Evolutionary conservation across 371 early-diverging fungal species (phyloP).

Genomic region (Modicella reniformis): DNA sequence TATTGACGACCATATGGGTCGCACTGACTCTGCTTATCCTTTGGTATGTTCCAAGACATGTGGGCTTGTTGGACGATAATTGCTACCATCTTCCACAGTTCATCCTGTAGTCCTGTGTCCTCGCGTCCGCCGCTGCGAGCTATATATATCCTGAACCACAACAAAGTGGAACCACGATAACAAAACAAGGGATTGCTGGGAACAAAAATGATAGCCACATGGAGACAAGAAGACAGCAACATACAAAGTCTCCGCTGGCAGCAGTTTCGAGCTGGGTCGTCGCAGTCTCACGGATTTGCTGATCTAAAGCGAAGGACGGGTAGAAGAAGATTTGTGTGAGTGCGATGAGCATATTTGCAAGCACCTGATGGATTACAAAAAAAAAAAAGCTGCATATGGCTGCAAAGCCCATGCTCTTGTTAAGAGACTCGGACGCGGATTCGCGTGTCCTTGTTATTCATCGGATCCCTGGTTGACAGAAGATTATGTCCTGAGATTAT

Average conservation of each 20-base stretch:
- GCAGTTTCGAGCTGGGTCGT: constrained; percentile 77
- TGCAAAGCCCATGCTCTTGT: constrained; percentile 4
- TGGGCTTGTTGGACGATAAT: neutral
- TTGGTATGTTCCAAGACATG: too few species aligned
- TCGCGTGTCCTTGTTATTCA: constrained; percentile 5
- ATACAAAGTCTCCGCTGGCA: constrained; percentile 83
- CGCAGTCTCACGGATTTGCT: constrained; percentile 80
- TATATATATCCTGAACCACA: constrained; percentile 7
- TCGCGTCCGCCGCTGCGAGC: neutral
- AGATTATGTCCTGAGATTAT: neutral
- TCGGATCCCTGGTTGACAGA: neutral
- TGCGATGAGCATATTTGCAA: constrained; percentile 10
- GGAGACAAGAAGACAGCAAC: constrained; percentile 10
- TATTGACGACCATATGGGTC: neutral
- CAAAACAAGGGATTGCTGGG: neutral
- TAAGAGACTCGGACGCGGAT: constrained; percentile 1
- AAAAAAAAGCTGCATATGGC: constrained; percentile 11
- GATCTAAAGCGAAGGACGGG: constrained; percentile 46
- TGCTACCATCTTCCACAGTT: neutral
- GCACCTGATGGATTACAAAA: neutral
- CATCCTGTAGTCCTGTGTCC: constrained; percentile 2
- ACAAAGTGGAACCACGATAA: neutral
- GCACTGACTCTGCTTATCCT: neutral
- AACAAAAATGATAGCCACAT: constrained; percentile 2
- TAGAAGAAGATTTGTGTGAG: neutral